These are phyloP conservation scores for Pseudozyma hubeiensis DNA, from an alignment of 1,284 basidiomycete species.

Conservation along the genomic window DNA sequence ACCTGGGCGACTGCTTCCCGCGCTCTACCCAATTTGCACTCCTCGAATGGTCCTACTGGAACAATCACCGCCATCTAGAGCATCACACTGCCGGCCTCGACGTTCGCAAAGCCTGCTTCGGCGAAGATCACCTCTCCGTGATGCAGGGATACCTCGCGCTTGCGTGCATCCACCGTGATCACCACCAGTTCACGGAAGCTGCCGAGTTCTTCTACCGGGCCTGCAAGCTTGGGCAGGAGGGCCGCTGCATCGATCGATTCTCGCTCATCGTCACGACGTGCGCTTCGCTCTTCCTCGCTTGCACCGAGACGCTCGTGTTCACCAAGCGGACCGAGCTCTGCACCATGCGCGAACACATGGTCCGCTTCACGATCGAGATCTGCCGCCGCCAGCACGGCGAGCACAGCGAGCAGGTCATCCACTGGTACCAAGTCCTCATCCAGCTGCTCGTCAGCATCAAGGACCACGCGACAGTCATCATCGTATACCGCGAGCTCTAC, in stretches of 20 bases:
- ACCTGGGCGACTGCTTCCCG: constrained; percentile 4
- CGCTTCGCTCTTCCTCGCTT: constrained; percentile 4
- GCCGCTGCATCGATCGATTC: constrained; percentile 2
- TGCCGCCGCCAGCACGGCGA: constrained; percentile 16
- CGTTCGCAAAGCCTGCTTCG: constrained; percentile 8
- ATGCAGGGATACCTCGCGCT: constrained; percentile 11
- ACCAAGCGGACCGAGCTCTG: constrained; percentile 6
- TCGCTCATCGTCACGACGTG: constrained; percentile 10
- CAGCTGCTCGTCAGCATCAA: constrained; percentile 9
- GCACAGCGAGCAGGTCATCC: constrained; percentile 10
- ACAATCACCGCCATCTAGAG: constrained; percentile 3
- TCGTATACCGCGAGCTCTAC: constrained; percentile 8
- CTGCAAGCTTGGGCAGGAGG: constrained; percentile 6
- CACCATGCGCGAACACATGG: constrained; percentile 10
- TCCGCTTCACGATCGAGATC: constrained; percentile 12
- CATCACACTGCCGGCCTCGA: constrained; percentile 5
- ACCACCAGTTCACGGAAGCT: neutral
- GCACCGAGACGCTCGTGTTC: constrained; percentile 11
- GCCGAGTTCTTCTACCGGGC: constrained; percentile 9
- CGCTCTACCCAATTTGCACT: constrained; percentile 10
- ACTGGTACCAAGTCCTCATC: constrained; percentile 12
- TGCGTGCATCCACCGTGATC: constrained; percentile 4
- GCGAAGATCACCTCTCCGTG: constrained; percentile 7
- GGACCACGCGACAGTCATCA: constrained; percentile 4
- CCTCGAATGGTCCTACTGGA: constrained; percentile 13